Base-by-base conservation (phyloP, 352 stramenopile genomes). In the Phytophthora megakarya region DNA sequence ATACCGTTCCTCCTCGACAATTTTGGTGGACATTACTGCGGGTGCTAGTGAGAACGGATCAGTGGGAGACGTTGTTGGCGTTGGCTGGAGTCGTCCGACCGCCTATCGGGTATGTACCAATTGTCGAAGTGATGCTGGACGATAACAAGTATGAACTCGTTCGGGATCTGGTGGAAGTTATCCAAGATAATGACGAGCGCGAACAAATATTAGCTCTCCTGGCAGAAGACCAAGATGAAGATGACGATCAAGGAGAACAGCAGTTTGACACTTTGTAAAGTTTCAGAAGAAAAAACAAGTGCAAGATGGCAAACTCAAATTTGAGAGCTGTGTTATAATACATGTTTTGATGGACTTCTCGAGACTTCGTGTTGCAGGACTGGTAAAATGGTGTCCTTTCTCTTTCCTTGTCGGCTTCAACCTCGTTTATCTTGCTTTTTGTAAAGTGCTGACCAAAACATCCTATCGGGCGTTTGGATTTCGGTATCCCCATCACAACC, bases 21-120 rank as follows among this genome's bases (percentile, higher is more conserved):
- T 84, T 89, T 48, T 88, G 77, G 71, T 86, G 71, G 67, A 73
- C 67, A 19, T 30, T 88, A 21, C 54, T 88, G 38, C 70, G 70
- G 16, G 68, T 82, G 6, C 56, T 88, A 1, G 52, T 66, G 2
- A 65, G 76, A 38, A 86, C 60, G 10, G 58, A 78, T 43, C 81
- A 88, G 55, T 90, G 77, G 73, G 64, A 76, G 44, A 69, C 64
- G 28, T 40, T 90, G 28, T 32, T 88, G 8, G 39, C 69, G 3
- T 63, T 90, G 33, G 72, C 76, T 7, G 47, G 60, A 6, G 55
- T 57, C 2, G 67, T 59, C 4, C 79, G 73, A 6, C 79, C 81
- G 4, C 61, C 76, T 10, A 79, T 86, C 30, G 79, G 79, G 0
- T 84, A 76, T 37, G 49, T 72, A 10, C 45, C 73, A 4, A 70